A percentile compares a stretch with the other conserved stretches of the same genome.
phyloP scores from a whole-genome alignment of 257 asterid genomes.

The Verbascum thapsus region DNA sequence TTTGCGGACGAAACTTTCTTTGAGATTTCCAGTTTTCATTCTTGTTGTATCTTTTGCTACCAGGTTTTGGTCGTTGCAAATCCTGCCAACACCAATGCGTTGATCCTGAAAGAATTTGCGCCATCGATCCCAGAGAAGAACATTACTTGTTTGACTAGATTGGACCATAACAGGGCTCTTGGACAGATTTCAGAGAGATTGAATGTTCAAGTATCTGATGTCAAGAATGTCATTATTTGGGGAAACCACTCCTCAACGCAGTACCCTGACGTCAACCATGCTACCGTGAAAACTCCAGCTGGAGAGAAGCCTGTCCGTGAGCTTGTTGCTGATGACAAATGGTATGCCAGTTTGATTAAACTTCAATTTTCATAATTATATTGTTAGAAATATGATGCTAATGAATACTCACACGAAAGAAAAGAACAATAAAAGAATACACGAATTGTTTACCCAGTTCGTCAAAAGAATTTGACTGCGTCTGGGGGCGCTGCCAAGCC shows the following conservation, averaged over 20 bases:
- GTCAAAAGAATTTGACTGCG: too few species aligned
- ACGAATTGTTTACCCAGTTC: too few species aligned
- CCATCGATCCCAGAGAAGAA: conserved; percentile 89
- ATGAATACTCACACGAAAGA: too few species aligned
- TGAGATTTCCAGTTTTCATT: conserved; percentile 4
- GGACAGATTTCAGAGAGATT: conserved; percentile 90
- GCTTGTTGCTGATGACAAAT: conserved; percentile 73
- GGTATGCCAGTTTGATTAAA: conserved; percentile 42
- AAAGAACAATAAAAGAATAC: too few species aligned
- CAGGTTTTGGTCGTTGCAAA: conserved; percentile 98
- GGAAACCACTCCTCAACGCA: conserved; percentile 95
- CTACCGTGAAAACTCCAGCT: conserved; percentile 67
- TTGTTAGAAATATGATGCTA: too few species aligned
- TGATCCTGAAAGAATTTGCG: conserved; percentile 86
- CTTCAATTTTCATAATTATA: not conserved
- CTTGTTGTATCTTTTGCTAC: not conserved
- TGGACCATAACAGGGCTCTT: conserved; percentile 98
- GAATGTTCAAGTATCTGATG: conserved; percentile 80
- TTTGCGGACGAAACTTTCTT: not conserved
- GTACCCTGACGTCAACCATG: conserved; percentile 94
- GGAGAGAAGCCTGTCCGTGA: conserved; percentile 81
- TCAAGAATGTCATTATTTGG: conserved; percentile 86
- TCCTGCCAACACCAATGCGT: too few species aligned
- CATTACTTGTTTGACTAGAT: conserved; percentile 82
- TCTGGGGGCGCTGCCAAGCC: too few species aligned